Percentiles rank a stretch among this genome's conserved stretches.
Conservation (phyloP, 176 grass and related monocot genomes). For the Bonia amplexicaulis region DNA sequence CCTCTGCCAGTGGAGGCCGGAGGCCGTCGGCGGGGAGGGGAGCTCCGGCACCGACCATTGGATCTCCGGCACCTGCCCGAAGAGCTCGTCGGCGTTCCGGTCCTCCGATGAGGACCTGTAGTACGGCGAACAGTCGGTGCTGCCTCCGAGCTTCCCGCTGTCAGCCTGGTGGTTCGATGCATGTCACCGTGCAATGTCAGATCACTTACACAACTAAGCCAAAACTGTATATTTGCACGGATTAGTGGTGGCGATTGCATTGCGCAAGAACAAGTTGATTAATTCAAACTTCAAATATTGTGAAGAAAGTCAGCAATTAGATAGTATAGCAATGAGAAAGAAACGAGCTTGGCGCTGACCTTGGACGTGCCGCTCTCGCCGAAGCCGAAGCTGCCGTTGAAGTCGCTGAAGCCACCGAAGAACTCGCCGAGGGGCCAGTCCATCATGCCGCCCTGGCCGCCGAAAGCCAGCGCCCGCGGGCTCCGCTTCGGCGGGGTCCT, state of each 20-base stretch:
- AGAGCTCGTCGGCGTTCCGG: constrained; percentile 34
- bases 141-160: constrained; percentile 72
- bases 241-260: not conserved
- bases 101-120: constrained; percentile 48
- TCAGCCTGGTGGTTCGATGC: constrained; percentile 42
- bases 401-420: constrained; percentile 60
- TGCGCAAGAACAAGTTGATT: not conserved
- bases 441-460: constrained; percentile 23
- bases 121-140: constrained; percentile 54
- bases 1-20: constrained; percentile 51
- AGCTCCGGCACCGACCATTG: constrained; percentile 55
- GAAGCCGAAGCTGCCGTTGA: constrained; percentile 51
- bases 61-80: constrained; percentile 59
- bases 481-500: constrained; percentile 19
- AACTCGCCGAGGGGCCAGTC: constrained; percentile 76
- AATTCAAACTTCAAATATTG: not conserved
- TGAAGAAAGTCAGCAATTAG: not conserved
- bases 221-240: not conserved
- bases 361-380: constrained; percentile 58
- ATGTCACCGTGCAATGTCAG: not conserved
- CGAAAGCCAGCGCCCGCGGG: constrained; percentile 30
- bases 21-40: constrained; percentile 49
- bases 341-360: constrained; percentile 24
- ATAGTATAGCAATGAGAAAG: not conserved
- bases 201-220: not conserved